phyloP scores from a whole-genome alignment of 208 protist genomes.

The Acanthamoeba castellanii region DNA sequence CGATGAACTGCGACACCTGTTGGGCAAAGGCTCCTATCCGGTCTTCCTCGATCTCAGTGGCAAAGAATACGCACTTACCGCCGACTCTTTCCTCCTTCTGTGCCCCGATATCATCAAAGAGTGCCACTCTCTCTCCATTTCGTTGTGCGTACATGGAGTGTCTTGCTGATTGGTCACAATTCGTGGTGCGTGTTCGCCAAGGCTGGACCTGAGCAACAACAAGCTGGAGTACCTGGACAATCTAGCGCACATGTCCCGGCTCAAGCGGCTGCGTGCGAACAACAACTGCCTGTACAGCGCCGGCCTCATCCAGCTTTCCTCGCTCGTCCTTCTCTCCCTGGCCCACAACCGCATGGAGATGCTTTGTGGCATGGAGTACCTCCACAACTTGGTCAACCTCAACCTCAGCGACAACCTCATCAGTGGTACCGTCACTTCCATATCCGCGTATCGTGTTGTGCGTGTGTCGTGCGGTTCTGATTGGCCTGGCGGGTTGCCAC shows the following conservation, averaged over 20 bases:
- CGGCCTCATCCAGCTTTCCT: not conserved
- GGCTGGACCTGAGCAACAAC: constrained; percentile 20
- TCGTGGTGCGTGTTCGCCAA: not conserved
- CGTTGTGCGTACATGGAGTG: too few relatives aligned
- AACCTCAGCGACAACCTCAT: not conserved
- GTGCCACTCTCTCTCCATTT: not conserved
- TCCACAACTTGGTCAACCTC: constrained; percentile 19
- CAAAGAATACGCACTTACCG: not conserved
- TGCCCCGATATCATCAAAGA: constrained; percentile 6
- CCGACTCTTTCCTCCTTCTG: not conserved
- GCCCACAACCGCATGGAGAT: not conserved
- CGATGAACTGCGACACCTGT: not conserved
- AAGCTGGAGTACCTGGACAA: not conserved
- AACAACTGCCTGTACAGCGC: not conserved
- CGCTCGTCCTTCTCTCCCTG: constrained; percentile 11
- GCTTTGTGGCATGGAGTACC: not conserved
- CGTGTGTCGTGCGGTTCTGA: too few relatives aligned
- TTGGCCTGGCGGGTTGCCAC: too few relatives aligned
- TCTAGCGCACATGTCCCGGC: not conserved
- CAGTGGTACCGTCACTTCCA: not conserved
- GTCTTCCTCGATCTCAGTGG: not conserved
- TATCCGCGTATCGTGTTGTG: not conserved
- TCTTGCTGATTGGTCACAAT: too few relatives aligned
- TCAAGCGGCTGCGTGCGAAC: constrained; percentile 6
- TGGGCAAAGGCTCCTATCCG: not conserved